These are phyloP conservation scores for Athelia psychrophila DNA, from an alignment of 1,284 basidiomycete species.

Conservation along the genomic window DNA sequence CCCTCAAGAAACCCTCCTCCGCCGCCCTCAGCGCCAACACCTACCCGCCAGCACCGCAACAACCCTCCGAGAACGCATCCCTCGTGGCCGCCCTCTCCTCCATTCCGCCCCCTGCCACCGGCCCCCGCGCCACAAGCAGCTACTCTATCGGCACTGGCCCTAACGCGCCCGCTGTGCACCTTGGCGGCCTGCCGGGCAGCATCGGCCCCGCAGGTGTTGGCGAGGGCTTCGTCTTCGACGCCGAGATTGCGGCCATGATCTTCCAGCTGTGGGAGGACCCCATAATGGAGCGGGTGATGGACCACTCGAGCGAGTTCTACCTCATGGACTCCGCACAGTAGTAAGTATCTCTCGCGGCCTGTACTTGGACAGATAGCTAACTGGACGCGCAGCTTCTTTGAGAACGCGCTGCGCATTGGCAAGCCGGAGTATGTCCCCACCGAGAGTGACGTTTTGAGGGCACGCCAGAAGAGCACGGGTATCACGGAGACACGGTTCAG, in stretches of 20 bases:
- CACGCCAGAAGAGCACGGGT: constrained; percentile 89
- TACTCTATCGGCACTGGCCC: background rate
- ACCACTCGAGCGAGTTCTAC: constrained; percentile 88
- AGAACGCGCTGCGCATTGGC: constrained; percentile 81
- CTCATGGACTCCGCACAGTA: constrained; percentile 95
- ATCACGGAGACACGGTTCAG: constrained; percentile 88
- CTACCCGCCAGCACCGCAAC: too few relatives aligned
- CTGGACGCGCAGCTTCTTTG: constrained; percentile 89
- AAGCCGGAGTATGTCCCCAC: constrained; percentile 77
- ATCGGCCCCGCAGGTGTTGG: constrained; percentile 12
- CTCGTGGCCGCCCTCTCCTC: too few relatives aligned
- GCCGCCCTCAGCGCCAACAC: too few relatives aligned
- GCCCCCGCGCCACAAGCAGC: too few relatives aligned
- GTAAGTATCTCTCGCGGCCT: constrained; percentile 74
- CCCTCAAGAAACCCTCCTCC: background rate
- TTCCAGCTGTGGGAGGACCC: constrained; percentile 90
- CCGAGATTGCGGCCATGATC: constrained; percentile 76
- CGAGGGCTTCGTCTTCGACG: constrained; percentile 42
- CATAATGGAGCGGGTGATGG: constrained; percentile 84
- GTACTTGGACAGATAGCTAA: constrained; percentile 82
- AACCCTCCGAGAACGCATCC: too few relatives aligned
- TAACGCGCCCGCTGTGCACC: background rate
- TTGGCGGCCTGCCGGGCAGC: constrained; percentile 24
- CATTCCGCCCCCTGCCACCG: too few relatives aligned
- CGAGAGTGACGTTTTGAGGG: constrained; percentile 87